Percentiles rank a stretch among this genome's conserved stretches.
phyloP scores from a whole-genome alignment of 139 green algal species.

The Volvox reticuliferus region DNA sequence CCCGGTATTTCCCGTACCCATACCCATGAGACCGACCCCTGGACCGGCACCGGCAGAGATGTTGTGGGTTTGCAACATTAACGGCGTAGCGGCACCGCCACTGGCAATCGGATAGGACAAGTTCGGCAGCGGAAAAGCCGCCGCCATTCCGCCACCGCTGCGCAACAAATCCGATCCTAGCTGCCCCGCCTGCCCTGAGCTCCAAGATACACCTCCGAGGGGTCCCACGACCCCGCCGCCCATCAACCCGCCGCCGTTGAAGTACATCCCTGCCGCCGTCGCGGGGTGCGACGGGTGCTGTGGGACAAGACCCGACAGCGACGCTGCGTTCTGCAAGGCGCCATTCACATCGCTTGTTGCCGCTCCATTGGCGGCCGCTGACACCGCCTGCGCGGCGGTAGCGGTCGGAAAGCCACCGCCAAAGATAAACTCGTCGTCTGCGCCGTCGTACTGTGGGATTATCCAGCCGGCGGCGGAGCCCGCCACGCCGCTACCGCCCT shows the following conservation, averaged over 20 bases:
- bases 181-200: not conserved
- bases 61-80: not conserved
- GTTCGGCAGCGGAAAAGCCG: not conserved
- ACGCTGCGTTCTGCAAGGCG: not conserved
- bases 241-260: not conserved
- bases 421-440: not conserved
- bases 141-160: not conserved
- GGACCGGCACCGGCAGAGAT: not conserved
- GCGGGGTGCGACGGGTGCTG: not conserved
- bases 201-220: not conserved
- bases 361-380: not conserved
- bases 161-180: not conserved
- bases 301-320: not conserved
- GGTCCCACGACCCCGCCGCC: not conserved
- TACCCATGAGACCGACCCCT: not conserved
- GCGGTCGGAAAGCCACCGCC: not conserved
- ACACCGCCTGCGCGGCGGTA: not conserved
- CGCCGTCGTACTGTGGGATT: constrained; percentile 36
- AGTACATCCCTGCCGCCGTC: not conserved
- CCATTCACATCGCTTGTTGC: not conserved
- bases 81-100: not conserved
- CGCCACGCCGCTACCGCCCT: not conserved
- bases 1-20: not conserved
- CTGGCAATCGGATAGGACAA: not conserved
- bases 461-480: not conserved